phyloP scores from a whole-genome alignment of 345 rosid genomes.

The Salix exigua region DNA sequence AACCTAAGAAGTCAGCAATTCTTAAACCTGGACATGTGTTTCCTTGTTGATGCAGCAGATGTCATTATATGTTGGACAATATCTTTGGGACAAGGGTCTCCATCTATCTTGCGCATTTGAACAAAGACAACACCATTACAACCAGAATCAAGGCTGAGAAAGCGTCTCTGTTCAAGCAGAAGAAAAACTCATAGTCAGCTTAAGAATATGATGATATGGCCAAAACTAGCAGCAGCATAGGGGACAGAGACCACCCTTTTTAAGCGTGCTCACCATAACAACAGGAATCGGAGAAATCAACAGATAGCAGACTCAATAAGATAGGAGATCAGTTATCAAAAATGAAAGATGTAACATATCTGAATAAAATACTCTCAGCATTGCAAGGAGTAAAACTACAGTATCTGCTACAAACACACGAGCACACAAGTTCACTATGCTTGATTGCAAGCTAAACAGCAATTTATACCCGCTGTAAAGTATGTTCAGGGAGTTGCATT shows the following conservation, averaged over 20 bases:
- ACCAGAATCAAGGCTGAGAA: conserved; percentile 79
- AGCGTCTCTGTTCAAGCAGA: conserved; percentile 59
- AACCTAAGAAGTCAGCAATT: conserved; percentile 4
- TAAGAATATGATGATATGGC: not conserved
- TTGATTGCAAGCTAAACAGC: too few relatives aligned
- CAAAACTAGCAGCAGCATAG: not conserved
- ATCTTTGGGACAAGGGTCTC: conserved; percentile 82
- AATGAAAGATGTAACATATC: not conserved
- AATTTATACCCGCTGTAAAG: not conserved
- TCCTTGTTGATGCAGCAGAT: conserved; percentile 73
- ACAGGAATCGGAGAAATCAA: not conserved
- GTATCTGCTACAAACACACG: not conserved
- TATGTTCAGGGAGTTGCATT: not conserved
- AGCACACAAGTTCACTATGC: not conserved
- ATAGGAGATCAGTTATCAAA: not conserved
- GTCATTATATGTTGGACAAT: conserved; percentile 84
- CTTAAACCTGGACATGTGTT: conserved; percentile 85
- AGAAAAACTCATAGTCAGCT: conserved; percentile 2
- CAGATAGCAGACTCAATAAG: not conserved
- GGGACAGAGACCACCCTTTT: not conserved
- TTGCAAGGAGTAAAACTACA: not conserved
- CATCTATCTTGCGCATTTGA: conserved; percentile 86
- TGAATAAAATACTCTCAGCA: not conserved
- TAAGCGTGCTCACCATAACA: not conserved
- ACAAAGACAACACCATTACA: conserved; percentile 84